Percentiles rank a stretch among this genome's conserved stretches.
phyloP scores from a whole-genome alignment of 1,139 yeast genomes.

The Blastobotrys raffinosifermentans region DNA sequence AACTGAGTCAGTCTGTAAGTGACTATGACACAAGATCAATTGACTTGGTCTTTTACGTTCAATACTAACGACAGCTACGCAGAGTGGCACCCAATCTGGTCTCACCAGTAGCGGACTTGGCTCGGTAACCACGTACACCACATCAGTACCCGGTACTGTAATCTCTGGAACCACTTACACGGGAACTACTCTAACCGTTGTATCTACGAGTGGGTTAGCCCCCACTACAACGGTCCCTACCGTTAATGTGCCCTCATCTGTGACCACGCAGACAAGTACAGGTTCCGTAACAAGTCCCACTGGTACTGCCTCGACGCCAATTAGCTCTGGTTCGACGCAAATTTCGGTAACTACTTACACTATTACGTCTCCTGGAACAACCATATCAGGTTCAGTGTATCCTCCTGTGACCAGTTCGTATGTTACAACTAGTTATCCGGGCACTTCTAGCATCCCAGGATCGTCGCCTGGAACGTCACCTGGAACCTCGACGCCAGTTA shows the following conservation, averaged over 20 bases:
- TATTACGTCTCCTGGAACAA: conserved; percentile 11
- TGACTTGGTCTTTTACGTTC: conserved; percentile 1
- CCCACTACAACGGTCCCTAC: conserved; percentile 1
- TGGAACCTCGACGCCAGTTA: too few species aligned
- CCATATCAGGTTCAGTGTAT: conserved; percentile 8
- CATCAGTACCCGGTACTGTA: too few species aligned
- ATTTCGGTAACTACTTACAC: conserved; percentile 6
- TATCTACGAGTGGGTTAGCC: not conserved
- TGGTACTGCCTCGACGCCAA: not conserved
- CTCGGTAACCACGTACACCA: conserved; percentile 14
- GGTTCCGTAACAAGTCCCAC: too few species aligned
- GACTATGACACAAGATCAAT: not conserved
- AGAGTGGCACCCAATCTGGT: conserved; percentile 32
- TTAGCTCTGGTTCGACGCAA: not conserved
- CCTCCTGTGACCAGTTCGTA: conserved; percentile 1
- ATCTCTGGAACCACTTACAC: not conserved
- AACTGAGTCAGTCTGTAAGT: conserved; percentile 30
- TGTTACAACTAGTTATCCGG: too few species aligned
- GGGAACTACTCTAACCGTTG: not conserved
- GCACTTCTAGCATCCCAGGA: too few species aligned
- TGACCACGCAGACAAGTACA: too few species aligned
- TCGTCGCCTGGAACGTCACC: too few species aligned
- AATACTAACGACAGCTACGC: conserved; percentile 17
- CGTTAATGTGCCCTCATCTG: too few species aligned
- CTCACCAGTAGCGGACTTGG: conserved; percentile 33